Evolutionary conservation across 768 basidiomycete genomes (phyloP).

Genomic region (Pulveroboletus sp.): DNA sequence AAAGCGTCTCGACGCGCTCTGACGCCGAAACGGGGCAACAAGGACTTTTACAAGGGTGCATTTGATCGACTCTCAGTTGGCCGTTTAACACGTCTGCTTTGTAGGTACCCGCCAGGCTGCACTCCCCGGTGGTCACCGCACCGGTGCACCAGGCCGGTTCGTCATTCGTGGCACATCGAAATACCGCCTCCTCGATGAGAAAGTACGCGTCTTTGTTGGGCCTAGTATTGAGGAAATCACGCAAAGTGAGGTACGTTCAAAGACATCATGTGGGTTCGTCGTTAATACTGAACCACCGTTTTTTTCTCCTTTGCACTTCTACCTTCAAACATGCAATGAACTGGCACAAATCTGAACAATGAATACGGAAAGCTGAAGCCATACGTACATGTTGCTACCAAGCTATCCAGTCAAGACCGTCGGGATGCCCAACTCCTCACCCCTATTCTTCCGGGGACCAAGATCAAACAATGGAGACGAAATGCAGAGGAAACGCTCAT

Average conservation of each 20-base stretch:
- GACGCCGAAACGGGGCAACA: slow-evolving; percentile 85
- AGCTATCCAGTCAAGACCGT: slow-evolving; percentile 20
- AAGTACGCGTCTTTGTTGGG: slow-evolving; percentile 81
- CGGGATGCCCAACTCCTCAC: slow-evolving; percentile 26
- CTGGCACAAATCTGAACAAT: background rate
- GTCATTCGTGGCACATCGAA: slow-evolving; percentile 73
- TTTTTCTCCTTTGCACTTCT: background rate
- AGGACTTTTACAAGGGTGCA: slow-evolving; percentile 96
- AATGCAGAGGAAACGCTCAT: slow-evolving; percentile 8
- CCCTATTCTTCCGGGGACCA: slow-evolving; percentile 23
- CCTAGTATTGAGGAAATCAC: slow-evolving; percentile 65
- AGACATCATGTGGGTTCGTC: too few relatives aligned
- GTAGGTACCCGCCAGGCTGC: slow-evolving; percentile 79
- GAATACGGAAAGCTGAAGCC: slow-evolving; percentile 20
- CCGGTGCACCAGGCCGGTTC: slow-evolving; percentile 85
- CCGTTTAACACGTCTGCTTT: background rate
- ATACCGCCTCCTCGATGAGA: slow-evolving; percentile 76
- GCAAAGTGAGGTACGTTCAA: slow-evolving; percentile 48
- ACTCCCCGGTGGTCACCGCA: slow-evolving; percentile 80
- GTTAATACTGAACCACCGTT: background rate
- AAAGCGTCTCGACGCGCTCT: slow-evolving; percentile 84
- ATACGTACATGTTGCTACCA: slow-evolving; percentile 27
- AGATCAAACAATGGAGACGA: slow-evolving; percentile 26
- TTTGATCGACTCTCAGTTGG: background rate
- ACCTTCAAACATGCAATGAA: background rate